Percentiles rank a stretch among this genome's conserved stretches.
These are phyloP conservation scores for Candida buenavistaensis DNA, from an alignment of 1,139 yeast genomes.

Conservation along the genomic window DNA sequence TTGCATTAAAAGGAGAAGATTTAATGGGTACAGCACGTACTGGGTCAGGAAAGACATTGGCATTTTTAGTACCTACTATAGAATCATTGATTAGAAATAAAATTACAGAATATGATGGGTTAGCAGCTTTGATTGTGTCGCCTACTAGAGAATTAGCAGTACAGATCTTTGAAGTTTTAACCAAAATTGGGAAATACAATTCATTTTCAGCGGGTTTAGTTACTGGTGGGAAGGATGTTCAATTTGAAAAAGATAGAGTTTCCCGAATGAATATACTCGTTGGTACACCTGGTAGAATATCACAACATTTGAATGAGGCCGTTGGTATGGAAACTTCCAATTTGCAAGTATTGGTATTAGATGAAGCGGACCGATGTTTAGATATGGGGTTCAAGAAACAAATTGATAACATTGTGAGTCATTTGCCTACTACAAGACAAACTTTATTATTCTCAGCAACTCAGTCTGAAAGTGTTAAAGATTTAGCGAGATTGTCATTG, in stretches of 20 bases:
- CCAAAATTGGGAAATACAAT: conserved; percentile 79
- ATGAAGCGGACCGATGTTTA: conserved; percentile 94
- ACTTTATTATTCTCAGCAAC: conserved; percentile 92
- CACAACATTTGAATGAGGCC: conserved; percentile 95
- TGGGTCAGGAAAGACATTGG: conserved; percentile 95
- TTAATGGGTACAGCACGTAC: conserved; percentile 92
- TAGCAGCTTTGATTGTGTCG: conserved; percentile 88
- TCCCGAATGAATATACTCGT: conserved; percentile 81
- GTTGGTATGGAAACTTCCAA: conserved; percentile 80
- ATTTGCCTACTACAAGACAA: conserved; percentile 83
- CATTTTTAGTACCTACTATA: conserved; percentile 82
- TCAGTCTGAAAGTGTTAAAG: conserved; percentile 83
- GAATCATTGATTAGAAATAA: conserved; percentile 69
- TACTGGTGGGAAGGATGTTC: conserved; percentile 95
- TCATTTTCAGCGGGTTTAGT: conserved; percentile 91
- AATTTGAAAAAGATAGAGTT: conserved; percentile 83
- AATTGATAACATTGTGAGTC: conserved; percentile 79
- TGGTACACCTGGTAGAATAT: conserved; percentile 93
- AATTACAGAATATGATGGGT: conserved; percentile 88
- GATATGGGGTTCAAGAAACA: conserved; percentile 97
- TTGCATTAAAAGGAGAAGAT: conserved; percentile 79
- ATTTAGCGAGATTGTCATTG: conserved; percentile 84
- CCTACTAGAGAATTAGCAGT: conserved; percentile 95
- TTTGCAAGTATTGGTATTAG: conserved; percentile 79
- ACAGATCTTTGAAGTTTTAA: conserved; percentile 87